Conservation (phyloP, 257 asterid species). For the Penstemon barbatus region DNA sequence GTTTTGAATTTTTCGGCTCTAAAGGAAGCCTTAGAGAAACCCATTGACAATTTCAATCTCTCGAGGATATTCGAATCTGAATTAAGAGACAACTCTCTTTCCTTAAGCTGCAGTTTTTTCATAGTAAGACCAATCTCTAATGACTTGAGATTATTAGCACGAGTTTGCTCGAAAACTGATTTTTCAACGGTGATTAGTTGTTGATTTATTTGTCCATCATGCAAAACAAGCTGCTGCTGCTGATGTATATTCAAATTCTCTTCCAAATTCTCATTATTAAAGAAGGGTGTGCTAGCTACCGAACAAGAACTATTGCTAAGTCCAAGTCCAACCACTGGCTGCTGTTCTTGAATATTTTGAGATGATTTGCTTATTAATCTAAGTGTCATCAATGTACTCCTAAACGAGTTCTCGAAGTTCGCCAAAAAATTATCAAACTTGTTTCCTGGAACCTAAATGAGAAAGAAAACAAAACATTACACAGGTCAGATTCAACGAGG, state of each 20-base stretch:
- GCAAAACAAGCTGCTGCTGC: constrained; percentile 52
- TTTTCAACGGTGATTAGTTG: constrained; percentile 57
- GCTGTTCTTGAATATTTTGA: constrained; percentile 36
- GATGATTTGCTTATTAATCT: constrained; percentile 51
- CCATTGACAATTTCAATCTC: constrained; percentile 78
- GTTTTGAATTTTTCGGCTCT: constrained; percentile 75
- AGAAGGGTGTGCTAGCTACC: constrained; percentile 22
- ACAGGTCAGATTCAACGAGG: not conserved
- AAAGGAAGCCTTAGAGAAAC: constrained; percentile 74
- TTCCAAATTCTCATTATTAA: constrained; percentile 35
- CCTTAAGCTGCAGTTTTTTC: constrained; percentile 70
- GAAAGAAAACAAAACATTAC: constrained; percentile 17
- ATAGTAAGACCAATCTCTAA: constrained; percentile 66
- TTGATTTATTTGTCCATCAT: constrained; percentile 37
- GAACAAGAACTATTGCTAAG: constrained; percentile 37
- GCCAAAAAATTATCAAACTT: constrained; percentile 42
- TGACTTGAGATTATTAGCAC: constrained; percentile 77
- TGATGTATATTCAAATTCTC: constrained; percentile 25
- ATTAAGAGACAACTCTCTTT: constrained; percentile 54
- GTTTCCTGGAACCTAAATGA: constrained; percentile 53
- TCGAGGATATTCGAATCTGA: constrained; percentile 63
- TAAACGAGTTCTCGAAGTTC: constrained; percentile 52
- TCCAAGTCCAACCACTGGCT: constrained; percentile 27
- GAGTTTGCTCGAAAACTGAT: constrained; percentile 77
- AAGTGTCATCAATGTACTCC: constrained; percentile 58